Evolutionary conservation across 75 land plant genomes (phyloP).

Genomic region (Pinus albicaulis): DNA sequence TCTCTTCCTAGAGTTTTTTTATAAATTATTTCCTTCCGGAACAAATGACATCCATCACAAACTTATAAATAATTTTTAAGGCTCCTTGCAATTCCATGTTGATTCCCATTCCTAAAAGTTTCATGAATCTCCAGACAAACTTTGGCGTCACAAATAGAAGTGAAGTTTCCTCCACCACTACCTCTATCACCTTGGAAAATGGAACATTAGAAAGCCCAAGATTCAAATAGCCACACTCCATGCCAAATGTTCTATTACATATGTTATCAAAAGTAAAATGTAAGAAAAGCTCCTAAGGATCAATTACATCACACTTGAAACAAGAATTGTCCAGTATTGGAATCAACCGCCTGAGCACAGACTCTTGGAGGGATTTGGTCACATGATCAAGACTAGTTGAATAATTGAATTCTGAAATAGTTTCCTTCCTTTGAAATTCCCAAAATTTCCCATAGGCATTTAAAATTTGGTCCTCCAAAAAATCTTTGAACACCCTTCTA

Average conservation of each 20-base stretch:
- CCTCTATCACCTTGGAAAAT: slow-evolving; percentile 24
- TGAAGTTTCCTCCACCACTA: slow-evolving; percentile 11
- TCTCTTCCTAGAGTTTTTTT: no score
- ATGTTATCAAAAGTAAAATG: slow-evolving; percentile 30
- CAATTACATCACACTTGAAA: not conserved
- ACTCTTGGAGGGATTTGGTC: not conserved
- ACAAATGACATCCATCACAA: no score
- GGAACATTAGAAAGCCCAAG: slow-evolving; percentile 12
- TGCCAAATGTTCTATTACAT: slow-evolving; percentile 16
- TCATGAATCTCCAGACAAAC: slow-evolving; percentile 7
- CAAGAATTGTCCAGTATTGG: slow-evolving; percentile 6
- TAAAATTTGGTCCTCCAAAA: slow-evolving; percentile 16
- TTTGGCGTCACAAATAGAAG: slow-evolving; percentile 13
- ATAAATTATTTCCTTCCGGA: no score
- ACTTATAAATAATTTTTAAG: no score
- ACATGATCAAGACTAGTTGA: not conserved
- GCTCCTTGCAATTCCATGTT: no score
- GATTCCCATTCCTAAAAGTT: not conserved
- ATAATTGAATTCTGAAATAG: slow-evolving; percentile 4
- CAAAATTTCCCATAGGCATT: slow-evolving; percentile 11
- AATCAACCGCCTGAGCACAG: slow-evolving; percentile 3
- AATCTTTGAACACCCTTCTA: slow-evolving; percentile 3
- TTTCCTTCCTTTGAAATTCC: not conserved
- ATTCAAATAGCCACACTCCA: slow-evolving; percentile 16
- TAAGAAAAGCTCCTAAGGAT: slow-evolving; percentile 26